phyloP scores from a whole-genome alignment of 1,139 yeast species.

The Candida sojae region DNA sequence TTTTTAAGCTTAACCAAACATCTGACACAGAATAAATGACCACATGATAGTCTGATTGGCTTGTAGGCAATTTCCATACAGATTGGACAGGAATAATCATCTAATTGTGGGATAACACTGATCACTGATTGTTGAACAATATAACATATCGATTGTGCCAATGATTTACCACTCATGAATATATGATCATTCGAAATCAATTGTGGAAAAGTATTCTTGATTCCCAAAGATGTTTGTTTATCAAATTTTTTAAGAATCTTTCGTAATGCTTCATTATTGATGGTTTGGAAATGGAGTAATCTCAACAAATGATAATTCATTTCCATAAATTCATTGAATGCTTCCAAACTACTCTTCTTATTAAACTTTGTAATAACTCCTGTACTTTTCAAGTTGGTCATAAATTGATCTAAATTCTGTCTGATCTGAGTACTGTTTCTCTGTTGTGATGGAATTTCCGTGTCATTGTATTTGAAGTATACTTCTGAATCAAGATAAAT shows the following conservation, averaged over 20 bases:
- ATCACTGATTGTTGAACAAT: slow-evolving; percentile 57
- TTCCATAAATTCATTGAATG: slow-evolving; percentile 52
- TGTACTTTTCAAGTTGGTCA: slow-evolving; percentile 42
- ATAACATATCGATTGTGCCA: slow-evolving; percentile 57
- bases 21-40: slow-evolving; percentile 70
- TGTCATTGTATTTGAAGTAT: slow-evolving; percentile 59
- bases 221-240: slow-evolving; percentile 63
- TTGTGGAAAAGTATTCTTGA: slow-evolving; percentile 49
- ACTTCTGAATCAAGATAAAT: slow-evolving; percentile 67
- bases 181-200: slow-evolving; percentile 48
- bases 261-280: slow-evolving; percentile 63
- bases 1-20: slow-evolving; percentile 70
- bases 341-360: slow-evolving; percentile 46
- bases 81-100: slow-evolving; percentile 73
- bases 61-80: slow-evolving; percentile 71
- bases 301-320: slow-evolving; percentile 59
- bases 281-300: slow-evolving; percentile 60
- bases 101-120: slow-evolving; percentile 67
- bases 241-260: slow-evolving; percentile 76
- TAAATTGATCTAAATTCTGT: slow-evolving; percentile 42
- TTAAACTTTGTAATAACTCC: slow-evolving; percentile 47
- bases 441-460: slow-evolving; percentile 40
- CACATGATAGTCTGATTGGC: slow-evolving; percentile 64
- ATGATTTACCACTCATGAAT: slow-evolving; percentile 46
- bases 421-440: slow-evolving; percentile 39